Evolutionary conservation across 31 red algal species (phyloP).

Genomic region (Porphyra umbilicalis): DNA sequence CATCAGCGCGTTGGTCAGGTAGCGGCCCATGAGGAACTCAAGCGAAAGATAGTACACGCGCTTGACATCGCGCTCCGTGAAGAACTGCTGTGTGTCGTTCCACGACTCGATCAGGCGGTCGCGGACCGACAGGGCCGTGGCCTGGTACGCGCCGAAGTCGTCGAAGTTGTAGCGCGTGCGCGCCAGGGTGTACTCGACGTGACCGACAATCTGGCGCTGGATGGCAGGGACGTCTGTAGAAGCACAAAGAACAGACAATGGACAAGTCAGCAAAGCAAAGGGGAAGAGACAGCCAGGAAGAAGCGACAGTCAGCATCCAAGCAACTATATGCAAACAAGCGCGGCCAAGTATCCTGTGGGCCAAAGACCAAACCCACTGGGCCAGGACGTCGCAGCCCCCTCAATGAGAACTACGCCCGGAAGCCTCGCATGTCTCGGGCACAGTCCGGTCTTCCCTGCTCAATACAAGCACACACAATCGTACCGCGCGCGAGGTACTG

Average conservation of each 20-base stretch:
- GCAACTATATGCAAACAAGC: not conserved
- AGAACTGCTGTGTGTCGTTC: slow-evolving; percentile 99
- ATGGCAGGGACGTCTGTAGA: slow-evolving; percentile 67
- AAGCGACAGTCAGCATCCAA: not conserved
- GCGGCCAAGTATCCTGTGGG: too few relatives aligned
- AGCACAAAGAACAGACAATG: not conserved
- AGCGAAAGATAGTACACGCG: slow-evolving; percentile 94
- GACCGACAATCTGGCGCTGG: slow-evolving; percentile 87
- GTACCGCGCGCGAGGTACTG: slow-evolving; percentile 89
- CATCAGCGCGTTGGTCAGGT: slow-evolving; percentile 85
- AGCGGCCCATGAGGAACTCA: slow-evolving; percentile 95
- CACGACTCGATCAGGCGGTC: slow-evolving; percentile 94
- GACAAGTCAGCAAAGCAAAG: not conserved
- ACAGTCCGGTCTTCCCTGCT: too few relatives aligned
- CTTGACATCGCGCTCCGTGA: slow-evolving; percentile 89
- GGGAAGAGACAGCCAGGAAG: not conserved
- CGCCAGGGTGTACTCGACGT: slow-evolving; percentile 95
- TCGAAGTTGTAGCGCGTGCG: slow-evolving; percentile 97
- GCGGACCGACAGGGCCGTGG: slow-evolving; percentile 54
- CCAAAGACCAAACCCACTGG: too few relatives aligned
- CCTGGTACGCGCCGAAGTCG: slow-evolving; percentile 81
- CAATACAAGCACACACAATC: not conserved
- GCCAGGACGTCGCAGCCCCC: too few relatives aligned
- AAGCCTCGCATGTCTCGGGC: too few relatives aligned
- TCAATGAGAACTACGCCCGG: too few relatives aligned